A percentile compares a stretch with the other conserved stretches of the same genome.
phyloP scores from a whole-genome alignment of 331 rosid genomes.

The Rosa hybrid region DNA sequence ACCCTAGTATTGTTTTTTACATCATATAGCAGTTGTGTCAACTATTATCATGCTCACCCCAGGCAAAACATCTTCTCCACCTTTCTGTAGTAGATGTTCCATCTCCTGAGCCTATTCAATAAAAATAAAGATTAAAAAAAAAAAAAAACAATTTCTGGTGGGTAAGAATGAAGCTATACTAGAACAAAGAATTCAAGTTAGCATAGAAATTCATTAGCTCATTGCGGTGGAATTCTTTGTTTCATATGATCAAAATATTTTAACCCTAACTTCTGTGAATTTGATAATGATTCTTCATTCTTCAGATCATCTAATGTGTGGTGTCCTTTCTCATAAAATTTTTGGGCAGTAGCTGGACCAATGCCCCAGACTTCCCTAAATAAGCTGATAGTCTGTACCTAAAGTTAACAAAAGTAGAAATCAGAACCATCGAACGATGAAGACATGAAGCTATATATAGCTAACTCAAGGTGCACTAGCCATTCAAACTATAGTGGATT shows the following conservation, averaged over 20 bases:
- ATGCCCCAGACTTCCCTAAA: conserved; percentile 97
- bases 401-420: conserved; percentile 9
- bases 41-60: conserved; percentile 56
- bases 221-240: conserved; percentile 72
- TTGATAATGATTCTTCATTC: conserved; percentile 67
- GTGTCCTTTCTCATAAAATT: conserved; percentile 82
- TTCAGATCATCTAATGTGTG: conserved; percentile 75
- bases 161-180: background rate
- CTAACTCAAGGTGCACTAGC: background rate
- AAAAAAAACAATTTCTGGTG: conserved; percentile 17
- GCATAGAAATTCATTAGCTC: conserved; percentile 52
- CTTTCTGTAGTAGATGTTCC: conserved; percentile 72
- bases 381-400: conserved; percentile 78
- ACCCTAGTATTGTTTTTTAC: background rate
- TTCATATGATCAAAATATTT: conserved; percentile 85
- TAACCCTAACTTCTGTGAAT: conserved; percentile 81
- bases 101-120: conserved; percentile 76
- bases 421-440: background rate
- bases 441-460: background rate
- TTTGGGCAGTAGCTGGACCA: conserved; percentile 94
- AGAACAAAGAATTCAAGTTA: background rate
- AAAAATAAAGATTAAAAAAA: background rate
- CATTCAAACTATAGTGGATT: background rate
- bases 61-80: conserved; percentile 69
- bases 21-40: background rate